phyloP scores from a whole-genome alignment of 2,329 filamentous ascomycete genomes.

The Diaporthe sp. region DNA sequence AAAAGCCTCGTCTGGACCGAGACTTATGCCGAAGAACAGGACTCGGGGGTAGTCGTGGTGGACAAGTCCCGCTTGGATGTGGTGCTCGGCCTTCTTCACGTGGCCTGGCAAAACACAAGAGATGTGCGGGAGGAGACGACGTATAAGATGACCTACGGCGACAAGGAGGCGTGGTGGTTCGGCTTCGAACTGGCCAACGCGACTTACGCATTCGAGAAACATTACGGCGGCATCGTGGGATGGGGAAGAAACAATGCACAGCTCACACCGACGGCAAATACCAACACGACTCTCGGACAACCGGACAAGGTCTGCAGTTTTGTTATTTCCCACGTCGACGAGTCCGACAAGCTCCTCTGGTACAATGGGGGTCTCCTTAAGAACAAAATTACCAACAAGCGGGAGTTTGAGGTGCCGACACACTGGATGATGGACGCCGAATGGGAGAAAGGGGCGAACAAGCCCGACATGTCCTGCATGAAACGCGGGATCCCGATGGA shows the following conservation, averaged over 20 bases:
- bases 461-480: constrained; percentile 56
- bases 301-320: constrained; percentile 53
- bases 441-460: constrained; percentile 52
- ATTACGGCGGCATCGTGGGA: constrained; percentile 58
- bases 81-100: constrained; percentile 56
- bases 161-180: constrained; percentile 62
- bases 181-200: constrained; percentile 56
- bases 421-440: constrained; percentile 57
- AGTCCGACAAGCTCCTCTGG: constrained; percentile 54
- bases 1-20: constrained; percentile 55
- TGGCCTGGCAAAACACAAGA: constrained; percentile 59
- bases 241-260: constrained; percentile 43
- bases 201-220: constrained; percentile 54
- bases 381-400: constrained; percentile 51
- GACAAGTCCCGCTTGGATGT: constrained; percentile 55
- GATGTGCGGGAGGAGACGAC: constrained; percentile 55
- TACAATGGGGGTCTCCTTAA: constrained; percentile 59
- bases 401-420: constrained; percentile 52
- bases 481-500: background rate
- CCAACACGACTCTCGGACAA: constrained; percentile 20
- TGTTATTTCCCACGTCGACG: constrained; percentile 58
- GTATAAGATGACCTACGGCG: constrained; percentile 57
- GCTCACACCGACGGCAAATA: background rate
- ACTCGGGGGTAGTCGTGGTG: constrained; percentile 57
- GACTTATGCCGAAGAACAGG: constrained; percentile 56